A percentile compares a stretch with the other conserved stretches of the same genome.
phyloP scores from a whole-genome alignment of 1,284 basidiomycete species.

The Ceratobasidium papillatum region DNA sequence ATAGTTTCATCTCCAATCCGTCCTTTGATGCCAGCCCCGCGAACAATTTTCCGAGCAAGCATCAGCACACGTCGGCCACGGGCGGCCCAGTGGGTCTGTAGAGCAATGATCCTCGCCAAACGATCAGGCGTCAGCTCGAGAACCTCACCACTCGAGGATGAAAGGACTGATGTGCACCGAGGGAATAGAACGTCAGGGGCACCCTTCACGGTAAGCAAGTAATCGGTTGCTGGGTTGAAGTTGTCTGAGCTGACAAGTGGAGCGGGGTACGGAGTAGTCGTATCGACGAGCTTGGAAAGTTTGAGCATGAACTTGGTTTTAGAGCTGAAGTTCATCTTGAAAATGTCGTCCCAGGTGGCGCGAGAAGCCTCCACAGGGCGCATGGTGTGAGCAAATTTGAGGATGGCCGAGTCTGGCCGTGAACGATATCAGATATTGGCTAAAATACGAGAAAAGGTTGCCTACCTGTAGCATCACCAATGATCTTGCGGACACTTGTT shows the following conservation, averaged over 20 bases:
- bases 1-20: conserved; percentile 47
- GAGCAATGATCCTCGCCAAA: conserved; percentile 46
- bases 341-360: conserved; percentile 53
- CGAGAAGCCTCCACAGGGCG: conserved; percentile 32
- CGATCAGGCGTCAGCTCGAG: conserved; percentile 50
- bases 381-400: conserved; percentile 55
- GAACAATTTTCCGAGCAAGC: conserved; percentile 33
- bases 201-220: conserved; percentile 52
- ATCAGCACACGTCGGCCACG: conserved; percentile 58
- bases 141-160: conserved; percentile 47
- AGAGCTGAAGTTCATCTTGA: conserved; percentile 57
- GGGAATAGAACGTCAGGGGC: conserved; percentile 56
- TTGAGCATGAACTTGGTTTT: conserved; percentile 60
- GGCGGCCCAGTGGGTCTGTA: conserved; percentile 54
- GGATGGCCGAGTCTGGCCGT: conserved; percentile 53
- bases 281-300: conserved; percentile 40
- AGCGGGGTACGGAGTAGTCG: conserved; percentile 46
- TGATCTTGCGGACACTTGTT: conserved; percentile 51
- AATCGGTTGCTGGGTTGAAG: conserved; percentile 42
- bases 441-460: neutral
- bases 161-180: conserved; percentile 51
- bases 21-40: conserved; percentile 46
- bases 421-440: neutral
- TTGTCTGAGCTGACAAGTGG: conserved; percentile 48
- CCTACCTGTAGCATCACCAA: conserved; percentile 61